Evolutionary conservation across 2,329 filamentous ascomycete genomes (phyloP).

Genomic region (Rutstroemia sp.): DNA sequence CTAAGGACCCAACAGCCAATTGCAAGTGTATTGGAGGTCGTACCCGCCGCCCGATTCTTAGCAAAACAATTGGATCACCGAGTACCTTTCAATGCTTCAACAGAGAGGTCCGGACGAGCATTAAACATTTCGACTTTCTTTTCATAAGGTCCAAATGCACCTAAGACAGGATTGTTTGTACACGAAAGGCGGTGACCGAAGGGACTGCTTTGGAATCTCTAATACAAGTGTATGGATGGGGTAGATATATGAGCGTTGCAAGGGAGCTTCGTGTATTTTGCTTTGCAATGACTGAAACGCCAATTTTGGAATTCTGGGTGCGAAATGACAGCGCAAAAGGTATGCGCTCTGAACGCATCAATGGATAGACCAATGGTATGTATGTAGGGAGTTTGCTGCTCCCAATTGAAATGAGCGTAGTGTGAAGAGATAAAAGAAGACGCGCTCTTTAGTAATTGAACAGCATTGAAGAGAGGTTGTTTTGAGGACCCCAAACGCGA

Average conservation of each 20-base stretch:
- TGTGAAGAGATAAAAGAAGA: constrained; percentile 1
- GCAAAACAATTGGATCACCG: constrained; percentile 2
- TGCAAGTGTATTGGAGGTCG: constrained; percentile 15
- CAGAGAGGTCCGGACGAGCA: constrained; percentile 26
- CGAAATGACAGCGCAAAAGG: not conserved
- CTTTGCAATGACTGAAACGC: constrained; percentile 4
- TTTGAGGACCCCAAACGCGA: not conserved
- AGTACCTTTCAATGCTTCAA: constrained; percentile 31
- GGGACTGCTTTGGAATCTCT: not conserved
- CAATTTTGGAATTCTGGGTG: constrained; percentile 1
- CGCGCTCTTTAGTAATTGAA: not conserved
- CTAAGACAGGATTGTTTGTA: constrained; percentile 17
- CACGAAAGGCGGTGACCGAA: constrained; percentile 18
- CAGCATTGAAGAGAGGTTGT: not conserved
- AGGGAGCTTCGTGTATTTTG: constrained; percentile 1
- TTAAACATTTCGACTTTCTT: constrained; percentile 29
- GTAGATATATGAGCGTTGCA: constrained; percentile 4
- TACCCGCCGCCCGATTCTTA: not conserved
- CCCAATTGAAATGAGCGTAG: constrained; percentile 8
- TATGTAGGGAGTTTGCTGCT: not conserved
- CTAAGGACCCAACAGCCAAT: constrained; percentile 21
- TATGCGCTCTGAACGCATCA: not conserved
- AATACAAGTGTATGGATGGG: not conserved
- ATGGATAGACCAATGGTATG: constrained; percentile 1
- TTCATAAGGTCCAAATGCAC: constrained; percentile 19